A percentile compares a stretch with the other conserved stretches of the same genome.
These are phyloP conservation scores for Cyberlindnera euphorbiae DNA, from an alignment of 805 yeast species.

Conservation along the genomic window DNA sequence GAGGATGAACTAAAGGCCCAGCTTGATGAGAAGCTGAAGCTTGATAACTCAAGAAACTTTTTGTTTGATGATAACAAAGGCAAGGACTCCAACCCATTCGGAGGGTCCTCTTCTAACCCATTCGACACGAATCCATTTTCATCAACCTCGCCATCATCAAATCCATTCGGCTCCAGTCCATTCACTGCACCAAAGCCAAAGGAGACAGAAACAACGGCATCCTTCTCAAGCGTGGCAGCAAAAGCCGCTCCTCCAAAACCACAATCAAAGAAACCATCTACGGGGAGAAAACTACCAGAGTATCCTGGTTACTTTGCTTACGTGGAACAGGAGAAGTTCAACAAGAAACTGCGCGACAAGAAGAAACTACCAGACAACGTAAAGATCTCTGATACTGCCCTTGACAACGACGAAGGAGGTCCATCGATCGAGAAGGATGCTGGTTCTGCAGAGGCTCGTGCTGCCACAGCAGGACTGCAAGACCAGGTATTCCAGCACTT, in stretches of 20 bases:
- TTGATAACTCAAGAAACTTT: constrained; percentile 39
- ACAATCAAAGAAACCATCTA: constrained; percentile 18
- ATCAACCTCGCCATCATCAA: constrained; percentile 11
- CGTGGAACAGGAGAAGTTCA: constrained; percentile 66
- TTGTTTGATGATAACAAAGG: constrained; percentile 25
- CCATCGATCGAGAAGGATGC: constrained; percentile 20
- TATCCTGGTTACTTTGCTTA: constrained; percentile 66
- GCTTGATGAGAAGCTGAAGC: constrained; percentile 39
- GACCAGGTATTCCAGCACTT: constrained; percentile 76
- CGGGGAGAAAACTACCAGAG: constrained; percentile 42
- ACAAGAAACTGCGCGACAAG: constrained; percentile 35
- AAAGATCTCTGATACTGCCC: constrained; percentile 46
- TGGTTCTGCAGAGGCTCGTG: constrained; percentile 38
- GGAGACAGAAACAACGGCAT: constrained; percentile 4
- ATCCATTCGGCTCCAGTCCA: constrained; percentile 15
- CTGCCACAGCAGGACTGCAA: constrained; percentile 44
- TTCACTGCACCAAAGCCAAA: too few relatives aligned
- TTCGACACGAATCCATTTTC: too few relatives aligned
- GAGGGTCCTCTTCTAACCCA: constrained; percentile 34
- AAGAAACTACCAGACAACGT: constrained; percentile 44
- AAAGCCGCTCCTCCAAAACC: constrained; percentile 22
- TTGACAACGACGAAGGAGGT: constrained; percentile 38
- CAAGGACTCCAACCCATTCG: constrained; percentile 38
- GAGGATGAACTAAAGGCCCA: constrained; percentile 37
- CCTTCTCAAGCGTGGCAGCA: constrained; percentile 32